A percentile compares a stretch with the other conserved stretches of the same genome.
phyloP scores from a whole-genome alignment of 257 asterid genomes.

The Solanum medicagineum region DNA sequence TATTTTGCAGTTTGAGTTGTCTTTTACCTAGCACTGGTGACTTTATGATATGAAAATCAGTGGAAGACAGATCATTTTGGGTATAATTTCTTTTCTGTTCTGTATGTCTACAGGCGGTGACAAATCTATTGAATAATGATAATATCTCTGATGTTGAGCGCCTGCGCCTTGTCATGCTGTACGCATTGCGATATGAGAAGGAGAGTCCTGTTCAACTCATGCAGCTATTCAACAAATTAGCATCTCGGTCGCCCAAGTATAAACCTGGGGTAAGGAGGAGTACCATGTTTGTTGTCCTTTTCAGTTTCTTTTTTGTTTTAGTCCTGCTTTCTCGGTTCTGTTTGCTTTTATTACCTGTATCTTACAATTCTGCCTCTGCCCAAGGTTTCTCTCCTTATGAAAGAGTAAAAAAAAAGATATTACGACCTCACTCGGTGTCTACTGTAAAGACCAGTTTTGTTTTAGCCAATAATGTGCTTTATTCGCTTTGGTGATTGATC shows the following conservation, averaged over 20 bases:
- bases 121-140: slow-evolving; percentile 66
- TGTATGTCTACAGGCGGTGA: slow-evolving; percentile 65
- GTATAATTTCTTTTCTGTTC: background rate
- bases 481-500: background rate
- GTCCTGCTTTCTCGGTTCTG: background rate
- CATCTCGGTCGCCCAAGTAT: slow-evolving; percentile 85
- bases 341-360: background rate
- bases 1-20: background rate
- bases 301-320: background rate
- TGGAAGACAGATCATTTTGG: background rate
- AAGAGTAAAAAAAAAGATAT: background rate
- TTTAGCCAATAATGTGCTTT: background rate
- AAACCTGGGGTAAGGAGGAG: slow-evolving; percentile 76
- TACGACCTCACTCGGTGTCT: background rate
- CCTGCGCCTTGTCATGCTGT: slow-evolving; percentile 87
- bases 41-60: background rate
- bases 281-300: background rate
- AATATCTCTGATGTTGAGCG: slow-evolving; percentile 80
- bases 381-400: background rate
- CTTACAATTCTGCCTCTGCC: background rate
- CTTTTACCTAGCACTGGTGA: background rate
- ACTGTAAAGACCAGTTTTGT: background rate
- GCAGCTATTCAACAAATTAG: slow-evolving; percentile 95
- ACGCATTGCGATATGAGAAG: slow-evolving; percentile 94
- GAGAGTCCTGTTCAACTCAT: slow-evolving; percentile 95